Evolutionary conservation across 2,329 filamentous ascomycete species (phyloP).

Genomic region (Emydomyces testavorans): DNA sequence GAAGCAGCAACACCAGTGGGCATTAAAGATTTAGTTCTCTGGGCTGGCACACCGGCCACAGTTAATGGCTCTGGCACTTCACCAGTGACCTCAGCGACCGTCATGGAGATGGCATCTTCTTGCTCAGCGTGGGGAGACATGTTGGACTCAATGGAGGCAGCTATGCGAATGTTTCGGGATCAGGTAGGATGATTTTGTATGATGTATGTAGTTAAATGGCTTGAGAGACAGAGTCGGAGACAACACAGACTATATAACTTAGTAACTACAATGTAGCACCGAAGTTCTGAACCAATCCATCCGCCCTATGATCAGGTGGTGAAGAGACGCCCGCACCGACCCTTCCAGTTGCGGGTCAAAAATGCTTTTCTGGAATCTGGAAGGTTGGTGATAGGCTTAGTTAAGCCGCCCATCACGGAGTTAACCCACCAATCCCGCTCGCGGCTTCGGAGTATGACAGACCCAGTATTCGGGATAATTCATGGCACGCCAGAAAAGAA

Average conservation of each 20-base stretch:
- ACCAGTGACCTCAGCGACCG: background rate
- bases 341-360: background rate
- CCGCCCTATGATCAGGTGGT: conserved; percentile 12
- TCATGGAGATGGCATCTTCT: conserved; percentile 2
- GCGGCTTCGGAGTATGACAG: conserved; percentile 2
- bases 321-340: background rate
- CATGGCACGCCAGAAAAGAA: too few relatives aligned
- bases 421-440: conserved; percentile 7
- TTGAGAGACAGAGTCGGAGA: background rate
- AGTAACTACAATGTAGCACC: too few relatives aligned
- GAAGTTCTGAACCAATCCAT: too few relatives aligned
- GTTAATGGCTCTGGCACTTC: conserved; percentile 37
- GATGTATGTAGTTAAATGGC: background rate
- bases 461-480: background rate
- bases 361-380: background rate
- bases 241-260: background rate
- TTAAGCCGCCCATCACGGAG: conserved; percentile 2
- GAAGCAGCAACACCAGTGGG: conserved; percentile 65
- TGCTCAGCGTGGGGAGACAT: conserved; percentile 11
- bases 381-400: conserved; percentile 8
- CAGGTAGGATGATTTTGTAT: background rate
- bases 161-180: background rate
- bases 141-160: background rate
- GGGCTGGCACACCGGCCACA: conserved; percentile 53
- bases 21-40: conserved; percentile 61